Evolutionary conservation across 495 filamentous ascomycete species (phyloP), one percentile per base, ranked within the genome.

Genomic region (Aspergillus cavernicola): DNA sequence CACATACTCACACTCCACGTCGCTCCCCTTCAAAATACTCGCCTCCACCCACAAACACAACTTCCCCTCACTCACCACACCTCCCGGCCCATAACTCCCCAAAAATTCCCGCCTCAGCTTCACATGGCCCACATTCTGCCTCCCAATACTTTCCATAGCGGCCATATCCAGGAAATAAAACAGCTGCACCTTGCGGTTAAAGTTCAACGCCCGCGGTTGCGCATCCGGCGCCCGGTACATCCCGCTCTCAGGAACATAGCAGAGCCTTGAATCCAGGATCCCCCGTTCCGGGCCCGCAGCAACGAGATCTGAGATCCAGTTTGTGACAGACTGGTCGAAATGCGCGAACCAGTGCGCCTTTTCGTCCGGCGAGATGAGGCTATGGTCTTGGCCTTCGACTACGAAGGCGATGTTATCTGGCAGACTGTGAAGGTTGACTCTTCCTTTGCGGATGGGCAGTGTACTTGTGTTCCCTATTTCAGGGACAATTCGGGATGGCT

Each of bases 1-100:
- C 16, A 70, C 49, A 55, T 70, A 68, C 51, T 70, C 67, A 19
- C 57, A 59, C 40, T 66, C 58, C 28, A 70, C 45, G 33, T 68
- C 65, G 6, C 40, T 37, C 2, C 12, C 33, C 36, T 58, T 61
- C 36, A 70, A 22, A 4, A 68, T 56, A 20, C 59, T 58, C 15
- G 60, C 59, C 44, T 70, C 67, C 16, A 65, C 67, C 63, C 63
- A 67, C 33, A 70, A 28, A 3, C 42, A 40, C 16, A 64, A 15
- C 41, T 58, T 53, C 8, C 59, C 63, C n/a, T 33, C 29, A 3
- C 15, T 29, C 52, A 62, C 20, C 9, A 38, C 52, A 15, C 67
- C 63, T 0, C 50, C 59, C 1, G 63, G 63, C 2, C 61, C 59
- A 59, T 70, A 70, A 6, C 52, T 22, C 18, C 37, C 37, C 56